A percentile compares a stretch with the other conserved stretches of the same genome.
Conservation (phyloP, 116 monocot species). For the Posidonia oceanica region DNA sequence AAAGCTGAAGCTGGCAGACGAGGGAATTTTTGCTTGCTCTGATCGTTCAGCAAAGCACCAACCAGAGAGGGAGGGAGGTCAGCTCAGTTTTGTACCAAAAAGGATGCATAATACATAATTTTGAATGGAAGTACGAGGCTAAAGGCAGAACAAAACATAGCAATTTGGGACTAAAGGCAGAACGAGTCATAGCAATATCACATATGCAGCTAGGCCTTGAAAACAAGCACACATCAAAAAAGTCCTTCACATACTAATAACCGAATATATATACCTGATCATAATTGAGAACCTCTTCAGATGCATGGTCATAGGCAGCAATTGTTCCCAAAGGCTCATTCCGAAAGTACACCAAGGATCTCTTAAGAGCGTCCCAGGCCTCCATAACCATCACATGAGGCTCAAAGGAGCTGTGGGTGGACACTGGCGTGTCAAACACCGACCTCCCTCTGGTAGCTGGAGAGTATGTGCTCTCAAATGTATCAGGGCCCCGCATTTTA, state of each 20-base stretch:
- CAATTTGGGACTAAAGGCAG: too few relatives aligned
- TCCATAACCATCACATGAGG: constrained; percentile 51
- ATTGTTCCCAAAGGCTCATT: constrained; percentile 48
- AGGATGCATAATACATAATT: too few relatives aligned
- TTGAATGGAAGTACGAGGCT: too few relatives aligned
- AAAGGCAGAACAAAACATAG: too few relatives aligned
- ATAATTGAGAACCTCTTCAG: constrained; percentile 69
- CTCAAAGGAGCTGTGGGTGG: constrained; percentile 33
- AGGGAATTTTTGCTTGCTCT: too few relatives aligned
- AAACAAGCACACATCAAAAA: too few relatives aligned
- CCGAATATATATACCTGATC: constrained; percentile 38
- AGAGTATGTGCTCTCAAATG: constrained; percentile 20
- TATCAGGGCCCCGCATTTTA: constrained; percentile 14
- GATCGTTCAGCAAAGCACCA: too few relatives aligned
- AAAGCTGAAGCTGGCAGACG: too few relatives aligned
- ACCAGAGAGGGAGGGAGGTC: too few relatives aligned
- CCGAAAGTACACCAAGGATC: constrained; percentile 34
- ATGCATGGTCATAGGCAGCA: constrained; percentile 50
- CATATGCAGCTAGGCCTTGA: neutral
- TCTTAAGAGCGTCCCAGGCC: constrained; percentile 52
- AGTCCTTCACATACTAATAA: neutral
- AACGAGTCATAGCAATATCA: neutral
- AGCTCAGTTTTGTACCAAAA: too few relatives aligned
- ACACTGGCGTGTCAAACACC: constrained; percentile 41
- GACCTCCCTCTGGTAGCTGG: constrained; percentile 19